phyloP scores from a whole-genome alignment of 169 alveolate species.

The Plasmodium falciparum region DNA sequence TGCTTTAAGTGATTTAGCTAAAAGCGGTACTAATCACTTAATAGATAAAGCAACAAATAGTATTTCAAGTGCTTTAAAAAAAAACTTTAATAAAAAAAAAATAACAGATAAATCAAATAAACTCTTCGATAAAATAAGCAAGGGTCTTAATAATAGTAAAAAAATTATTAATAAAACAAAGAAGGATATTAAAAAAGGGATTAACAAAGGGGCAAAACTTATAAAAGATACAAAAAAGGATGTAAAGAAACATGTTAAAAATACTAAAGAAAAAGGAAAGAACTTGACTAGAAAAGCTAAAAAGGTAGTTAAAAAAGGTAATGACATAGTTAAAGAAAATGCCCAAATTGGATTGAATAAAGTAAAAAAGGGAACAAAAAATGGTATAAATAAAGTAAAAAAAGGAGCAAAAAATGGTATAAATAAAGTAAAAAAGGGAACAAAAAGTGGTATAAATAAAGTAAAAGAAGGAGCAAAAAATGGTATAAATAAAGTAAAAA shows the following conservation, averaged over 20 bases:
- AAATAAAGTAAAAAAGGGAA: conserved; percentile 1
- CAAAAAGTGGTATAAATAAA: neutral
- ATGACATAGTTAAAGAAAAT: neutral
- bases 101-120: conserved; percentile 28
- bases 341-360: neutral
- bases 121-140: conserved; percentile 12
- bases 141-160: conserved; percentile 13
- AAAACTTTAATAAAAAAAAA: conserved; percentile 22
- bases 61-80: conserved; percentile 13
- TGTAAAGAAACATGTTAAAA: no score
- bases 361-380: conserved; percentile 8
- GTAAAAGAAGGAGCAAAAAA: neutral
- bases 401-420: conserved; percentile 11
- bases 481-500: neutral
- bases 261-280: no score
- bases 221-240: no score
- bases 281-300: conserved; percentile 3
- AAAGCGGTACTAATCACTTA: conserved; percentile 18
- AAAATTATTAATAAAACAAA: neutral
- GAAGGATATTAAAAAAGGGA: neutral
- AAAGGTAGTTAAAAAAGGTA: neutral
- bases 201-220: neutral
- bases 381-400: conserved; percentile 17
- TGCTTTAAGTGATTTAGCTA: conserved; percentile 15
- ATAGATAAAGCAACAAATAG: conserved; percentile 25